Conservation (phyloP, 2,329 filamentous ascomycete species). For the Domatiomyces catenatus region DNA sequence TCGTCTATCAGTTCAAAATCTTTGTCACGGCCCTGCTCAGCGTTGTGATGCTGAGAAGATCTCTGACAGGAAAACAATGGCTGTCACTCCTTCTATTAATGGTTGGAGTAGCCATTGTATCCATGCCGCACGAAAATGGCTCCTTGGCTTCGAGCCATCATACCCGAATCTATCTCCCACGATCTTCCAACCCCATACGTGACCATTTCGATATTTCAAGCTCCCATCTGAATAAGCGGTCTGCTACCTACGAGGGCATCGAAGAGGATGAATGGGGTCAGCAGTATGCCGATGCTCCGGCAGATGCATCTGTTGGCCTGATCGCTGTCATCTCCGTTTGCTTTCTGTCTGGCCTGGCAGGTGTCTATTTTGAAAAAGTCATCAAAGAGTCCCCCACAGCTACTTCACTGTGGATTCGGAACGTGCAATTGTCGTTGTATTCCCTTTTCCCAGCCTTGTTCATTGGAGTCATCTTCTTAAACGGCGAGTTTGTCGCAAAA, state of each 20-base stretch:
- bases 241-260: slow-evolving; percentile 83
- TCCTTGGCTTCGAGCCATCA: slow-evolving; percentile 44
- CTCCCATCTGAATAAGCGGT: slow-evolving; percentile 47
- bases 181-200: slow-evolving; percentile 62
- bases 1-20: slow-evolving; percentile 89
- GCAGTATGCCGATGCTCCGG: slow-evolving; percentile 34
- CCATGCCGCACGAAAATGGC: slow-evolving; percentile 51
- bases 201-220: slow-evolving; percentile 40
- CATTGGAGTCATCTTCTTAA: slow-evolving; percentile 71
- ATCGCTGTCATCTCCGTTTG: slow-evolving; percentile 64
- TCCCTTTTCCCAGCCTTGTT: slow-evolving; percentile 80
- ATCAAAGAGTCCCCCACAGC: slow-evolving; percentile 66
- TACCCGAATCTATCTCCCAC: slow-evolving; percentile 49
- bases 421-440: slow-evolving; percentile 88
- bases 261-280: slow-evolving; percentile 38
- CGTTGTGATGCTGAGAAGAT: slow-evolving; percentile 57
- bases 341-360: slow-evolving; percentile 65
- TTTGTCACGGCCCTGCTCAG: slow-evolving; percentile 80
- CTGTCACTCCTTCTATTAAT: slow-evolving; percentile 63
- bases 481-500: slow-evolving; percentile 67
- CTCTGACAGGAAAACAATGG: slow-evolving; percentile 62
- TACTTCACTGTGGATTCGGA: slow-evolving; percentile 80
- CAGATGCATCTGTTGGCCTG: slow-evolving; percentile 69
- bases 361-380: slow-evolving; percentile 59
- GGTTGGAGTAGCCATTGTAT: slow-evolving; percentile 69